These are phyloP conservation scores for Hirschfeldia incana DNA, from an alignment of 345 rosid genomes.

Conservation along the genomic window DNA sequence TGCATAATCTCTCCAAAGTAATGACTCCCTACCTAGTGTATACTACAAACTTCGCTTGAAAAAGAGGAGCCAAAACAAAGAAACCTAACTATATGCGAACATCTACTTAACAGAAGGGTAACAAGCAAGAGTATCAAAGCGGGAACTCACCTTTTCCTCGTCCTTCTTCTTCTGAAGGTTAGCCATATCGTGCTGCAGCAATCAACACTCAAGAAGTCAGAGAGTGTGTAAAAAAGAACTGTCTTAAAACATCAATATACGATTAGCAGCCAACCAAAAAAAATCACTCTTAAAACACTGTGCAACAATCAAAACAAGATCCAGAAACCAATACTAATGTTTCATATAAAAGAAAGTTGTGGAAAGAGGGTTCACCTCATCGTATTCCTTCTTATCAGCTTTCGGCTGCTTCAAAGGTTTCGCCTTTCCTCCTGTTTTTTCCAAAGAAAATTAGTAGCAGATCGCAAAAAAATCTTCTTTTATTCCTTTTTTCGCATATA, in stretches of 20 bases:
- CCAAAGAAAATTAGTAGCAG: not conserved
- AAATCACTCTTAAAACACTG: not conserved
- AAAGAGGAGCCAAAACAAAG: not conserved
- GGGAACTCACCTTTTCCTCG: conserved; percentile 51
- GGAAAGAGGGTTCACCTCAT: conserved; percentile 43
- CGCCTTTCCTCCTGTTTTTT: conserved; percentile 64
- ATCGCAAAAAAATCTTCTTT: not conserved
- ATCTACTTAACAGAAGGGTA: not conserved
- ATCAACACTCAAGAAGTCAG: conserved; percentile 4
- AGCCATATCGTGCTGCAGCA: conserved; percentile 53
- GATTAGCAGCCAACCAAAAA: not conserved
- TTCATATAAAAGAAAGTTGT: not conserved
- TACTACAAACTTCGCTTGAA: not conserved
- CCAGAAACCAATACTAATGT: not conserved
- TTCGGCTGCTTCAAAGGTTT: conserved; percentile 89
- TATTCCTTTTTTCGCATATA: not conserved
- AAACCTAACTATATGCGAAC: not conserved
- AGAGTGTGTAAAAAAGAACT: not conserved
- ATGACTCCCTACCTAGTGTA: not conserved
- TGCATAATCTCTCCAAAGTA: conserved; percentile 1
- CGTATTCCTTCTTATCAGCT: conserved; percentile 54
- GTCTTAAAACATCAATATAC: not conserved
- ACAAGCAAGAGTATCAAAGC: not conserved
- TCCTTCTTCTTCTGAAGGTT: conserved; percentile 78
- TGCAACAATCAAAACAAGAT: not conserved